Conservation (phyloP, 345 rosid genomes). For the Aquilaria yunnanensis region DNA sequence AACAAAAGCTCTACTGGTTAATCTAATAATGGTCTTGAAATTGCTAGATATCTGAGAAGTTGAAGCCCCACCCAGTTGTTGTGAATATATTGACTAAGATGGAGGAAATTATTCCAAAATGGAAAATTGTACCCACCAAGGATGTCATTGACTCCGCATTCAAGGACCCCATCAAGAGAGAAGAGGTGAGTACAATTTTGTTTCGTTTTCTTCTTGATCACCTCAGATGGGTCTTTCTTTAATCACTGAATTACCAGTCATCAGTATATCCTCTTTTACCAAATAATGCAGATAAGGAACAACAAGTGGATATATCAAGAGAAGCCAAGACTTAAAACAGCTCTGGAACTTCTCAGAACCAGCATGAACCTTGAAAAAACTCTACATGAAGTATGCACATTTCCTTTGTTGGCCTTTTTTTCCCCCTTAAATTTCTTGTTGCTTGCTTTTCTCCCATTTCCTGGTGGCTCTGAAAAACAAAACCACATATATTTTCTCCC, state of each 20-base stretch:
- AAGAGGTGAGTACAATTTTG: constrained; percentile 34
- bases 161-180: constrained; percentile 80
- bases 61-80: constrained; percentile 90
- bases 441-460: background rate
- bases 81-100: constrained; percentile 69
- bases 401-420: background rate
- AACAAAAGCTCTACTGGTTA: no score
- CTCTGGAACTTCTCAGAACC: constrained; percentile 84
- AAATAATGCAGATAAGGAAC: constrained; percentile 50
- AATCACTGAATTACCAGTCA: background rate
- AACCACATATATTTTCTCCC: background rate
- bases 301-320: constrained; percentile 94
- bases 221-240: background rate
- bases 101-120: constrained; percentile 86
- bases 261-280: background rate
- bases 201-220: background rate
- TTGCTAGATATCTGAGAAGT: constrained; percentile 77
- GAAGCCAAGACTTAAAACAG: constrained; percentile 93
- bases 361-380: constrained; percentile 79
- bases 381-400: constrained; percentile 41
- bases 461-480: background rate
- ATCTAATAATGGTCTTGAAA: background rate
- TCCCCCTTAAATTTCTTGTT: no score
- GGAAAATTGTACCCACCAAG: constrained; percentile 94
- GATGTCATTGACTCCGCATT: constrained; percentile 80